Evolutionary conservation across 495 filamentous ascomycete genomes (phyloP), one percentile per base, ranked within the genome.

Genomic region (Penicillium fimorum): DNA sequence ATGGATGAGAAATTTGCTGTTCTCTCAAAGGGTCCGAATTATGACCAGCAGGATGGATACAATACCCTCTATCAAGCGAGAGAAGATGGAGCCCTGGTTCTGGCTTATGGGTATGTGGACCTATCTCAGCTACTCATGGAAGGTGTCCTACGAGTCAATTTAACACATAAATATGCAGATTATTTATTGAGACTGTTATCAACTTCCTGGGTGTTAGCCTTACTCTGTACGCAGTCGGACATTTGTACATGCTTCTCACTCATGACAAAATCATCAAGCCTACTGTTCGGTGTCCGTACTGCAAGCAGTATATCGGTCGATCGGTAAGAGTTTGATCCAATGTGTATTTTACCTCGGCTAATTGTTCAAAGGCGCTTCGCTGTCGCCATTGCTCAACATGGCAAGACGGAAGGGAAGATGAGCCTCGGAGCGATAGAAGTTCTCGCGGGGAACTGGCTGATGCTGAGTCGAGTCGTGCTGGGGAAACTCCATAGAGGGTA

Each of bases 1-100:
- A 80, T 92, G 61, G 83, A 87, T 47, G 84, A 87, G 71, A 90
- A 90, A 67, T 92, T 92, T 59, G 83, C 86, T 0, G 81, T 89
- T 7, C 65, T 91, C 44, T 78, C 71, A 18, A 46, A 68, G 5
- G 88, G 88, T 0, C 79, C 81, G 1, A 70, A 83, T 50, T 81
- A 75, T 50, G 66, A 58, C 15, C 10, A 47, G 7, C 66, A 64
- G 4, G 47, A 69, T 29, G 82, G 82, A 11, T 92, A 92, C 64
- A 90, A 87, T 58, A 91, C 88, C 1, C 64, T 88, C 11, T 68
- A 82, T 44, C 80, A 85, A 67, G 88, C 88, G 7, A 76, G 82
- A 57, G 79, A 79, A 12, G 88, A 91, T 65, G 88, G 87, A 6
- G 87, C 87, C 4, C 77, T 90, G 5, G 81, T 90, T 30, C 76